Evolutionary conservation across 139 green algal species (phyloP), one percentile per base, ranked within the genome.

Genomic region (Raphidocelis subcapitata): DNA sequence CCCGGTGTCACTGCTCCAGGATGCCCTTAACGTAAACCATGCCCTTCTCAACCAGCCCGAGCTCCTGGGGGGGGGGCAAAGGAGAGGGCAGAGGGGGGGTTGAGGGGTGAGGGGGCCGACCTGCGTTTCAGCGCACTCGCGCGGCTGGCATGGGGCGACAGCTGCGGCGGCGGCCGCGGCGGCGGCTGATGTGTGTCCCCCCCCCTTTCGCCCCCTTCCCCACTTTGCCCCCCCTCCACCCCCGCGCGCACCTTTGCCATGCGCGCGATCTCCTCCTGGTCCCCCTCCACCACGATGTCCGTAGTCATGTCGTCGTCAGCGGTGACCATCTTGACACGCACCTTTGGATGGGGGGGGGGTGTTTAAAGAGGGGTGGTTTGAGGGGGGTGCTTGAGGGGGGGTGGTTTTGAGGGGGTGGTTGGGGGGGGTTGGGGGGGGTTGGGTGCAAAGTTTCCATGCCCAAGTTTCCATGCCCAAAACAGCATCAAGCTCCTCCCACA

Each of bases 21-120:
- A 97, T 69, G 24, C 92, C 92, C 78, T 96, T 96, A 4, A 97
- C 92, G 26, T 85, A 84, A 32, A 96, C 87, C 84, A 93, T 98
- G 70, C 93, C 93, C 87, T 98, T 98, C 85, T 98, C 93, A 28
- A 85, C 71, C 16, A 96, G 79, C 10, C 83, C 75, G 47, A 95
- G 76, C 76, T 91, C 88, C 83, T 88, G 80, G 15, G 71, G n/a
- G n/a, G n/a, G n/a, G n/a, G n/a, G n/a, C n/a, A 69, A 41, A 28
- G 28, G 10, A 29, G 59, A 21, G 18, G 33, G 37, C 31, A 62
- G 37, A 35, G 37, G 16, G 1, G 14, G 31, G 20, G 3, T 54
- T 36, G n/a, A n/a, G n/a, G n/a, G n/a, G n/a, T n/a, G n/a, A n/a
- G n/a, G n/a, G n/a, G n/a, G n/a, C n/a, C n/a, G n/a, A n/a, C n/a